Percentiles rank a stretch among this genome's conserved stretches.
phyloP scores from a whole-genome alignment of 192 early-diverging fungal species.

The Coemansia biformis region DNA sequence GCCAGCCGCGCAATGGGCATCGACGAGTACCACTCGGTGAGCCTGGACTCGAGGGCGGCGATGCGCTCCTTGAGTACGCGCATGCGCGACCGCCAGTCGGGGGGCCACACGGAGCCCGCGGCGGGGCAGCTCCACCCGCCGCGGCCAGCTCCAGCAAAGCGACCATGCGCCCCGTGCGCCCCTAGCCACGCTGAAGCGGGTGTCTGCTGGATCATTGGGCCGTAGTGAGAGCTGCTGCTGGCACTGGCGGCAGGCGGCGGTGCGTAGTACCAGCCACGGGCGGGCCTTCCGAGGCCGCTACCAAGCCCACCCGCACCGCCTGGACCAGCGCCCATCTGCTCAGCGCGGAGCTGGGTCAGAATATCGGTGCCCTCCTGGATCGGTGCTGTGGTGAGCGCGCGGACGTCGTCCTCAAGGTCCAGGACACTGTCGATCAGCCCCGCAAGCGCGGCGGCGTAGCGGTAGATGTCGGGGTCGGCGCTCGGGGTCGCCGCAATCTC shows the following conservation, averaged over 20 bases:
- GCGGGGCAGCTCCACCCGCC: constrained; percentile 23
- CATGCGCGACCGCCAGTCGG: constrained; percentile 50
- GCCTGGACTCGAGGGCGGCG: constrained; percentile 28
- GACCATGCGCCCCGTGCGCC: constrained; percentile 7
- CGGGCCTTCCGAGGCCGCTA: no score
- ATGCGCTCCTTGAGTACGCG: constrained; percentile 37
- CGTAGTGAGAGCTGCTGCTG: no score
- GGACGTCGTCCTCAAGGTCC: constrained; percentile 43
- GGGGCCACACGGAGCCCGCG: constrained; percentile 29
- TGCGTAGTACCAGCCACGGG: no score
- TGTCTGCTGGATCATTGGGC: no score
- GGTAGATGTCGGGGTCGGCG: constrained; percentile 25
- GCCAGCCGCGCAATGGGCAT: constrained; percentile 37
- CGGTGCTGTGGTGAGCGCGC: constrained; percentile 32
- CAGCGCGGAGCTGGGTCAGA: constrained; percentile 22
- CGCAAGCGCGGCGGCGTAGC: constrained; percentile 31
- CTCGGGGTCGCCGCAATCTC: constrained; percentile 34
- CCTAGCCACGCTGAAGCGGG: constrained; percentile 35
- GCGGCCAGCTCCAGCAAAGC: constrained; percentile 13
- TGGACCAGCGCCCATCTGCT: no score
- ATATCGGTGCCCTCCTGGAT: constrained; percentile 38
- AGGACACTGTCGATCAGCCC: constrained; percentile 36
- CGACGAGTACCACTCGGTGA: constrained; percentile 43
- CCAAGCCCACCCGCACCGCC: no score
- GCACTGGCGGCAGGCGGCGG: no score